These are phyloP conservation scores for Xylaria sp. DNA, from an alignment of 2,329 filamentous ascomycete species.

Conservation along the genomic window DNA sequence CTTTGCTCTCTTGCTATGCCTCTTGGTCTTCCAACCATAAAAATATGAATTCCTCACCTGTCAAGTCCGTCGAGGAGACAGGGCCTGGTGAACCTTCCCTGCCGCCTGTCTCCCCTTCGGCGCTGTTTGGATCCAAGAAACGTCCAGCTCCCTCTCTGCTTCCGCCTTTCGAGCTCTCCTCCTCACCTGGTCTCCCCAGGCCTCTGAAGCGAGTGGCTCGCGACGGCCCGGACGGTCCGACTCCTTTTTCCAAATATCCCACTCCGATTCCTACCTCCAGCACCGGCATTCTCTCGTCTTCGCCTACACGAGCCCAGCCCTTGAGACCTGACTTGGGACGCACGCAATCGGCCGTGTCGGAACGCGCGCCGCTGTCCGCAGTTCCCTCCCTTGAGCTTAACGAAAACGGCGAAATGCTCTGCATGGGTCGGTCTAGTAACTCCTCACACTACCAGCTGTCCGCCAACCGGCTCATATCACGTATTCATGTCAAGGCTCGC, in stretches of 20 bases:
- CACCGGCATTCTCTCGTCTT: slow-evolving; percentile 89
- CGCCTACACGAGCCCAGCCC: slow-evolving; percentile 70
- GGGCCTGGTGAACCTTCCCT: slow-evolving; percentile 54
- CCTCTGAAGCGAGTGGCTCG: slow-evolving; percentile 74
- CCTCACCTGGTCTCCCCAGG: slow-evolving; percentile 77
- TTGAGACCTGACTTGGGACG: slow-evolving; percentile 66
- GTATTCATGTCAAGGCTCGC: slow-evolving; percentile 88
- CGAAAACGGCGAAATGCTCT: slow-evolving; percentile 81
- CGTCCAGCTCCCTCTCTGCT: slow-evolving; percentile 75
- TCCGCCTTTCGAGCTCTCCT: slow-evolving; percentile 84
- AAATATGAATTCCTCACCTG: slow-evolving; percentile 47
- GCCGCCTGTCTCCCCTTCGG: slow-evolving; percentile 46
- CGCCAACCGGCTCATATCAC: slow-evolving; percentile 89
- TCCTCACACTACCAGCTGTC: slow-evolving; percentile 96
- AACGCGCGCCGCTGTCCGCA: slow-evolving; percentile 83
- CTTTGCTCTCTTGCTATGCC: slow-evolving; percentile 43
- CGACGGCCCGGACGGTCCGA: slow-evolving; percentile 52
- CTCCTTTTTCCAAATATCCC: slow-evolving; percentile 78
- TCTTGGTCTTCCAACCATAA: slow-evolving; percentile 35
- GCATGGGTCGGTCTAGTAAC: slow-evolving; percentile 93
- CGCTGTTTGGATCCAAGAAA: slow-evolving; percentile 68
- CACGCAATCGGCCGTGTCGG: slow-evolving; percentile 73
- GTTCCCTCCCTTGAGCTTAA: slow-evolving; percentile 86
- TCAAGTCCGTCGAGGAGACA: slow-evolving; percentile 47
- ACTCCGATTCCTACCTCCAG: slow-evolving; percentile 95